Evolutionary conservation across 2,329 filamentous ascomycete species (phyloP).

Genomic region (Rhynchosporium graminicola): DNA sequence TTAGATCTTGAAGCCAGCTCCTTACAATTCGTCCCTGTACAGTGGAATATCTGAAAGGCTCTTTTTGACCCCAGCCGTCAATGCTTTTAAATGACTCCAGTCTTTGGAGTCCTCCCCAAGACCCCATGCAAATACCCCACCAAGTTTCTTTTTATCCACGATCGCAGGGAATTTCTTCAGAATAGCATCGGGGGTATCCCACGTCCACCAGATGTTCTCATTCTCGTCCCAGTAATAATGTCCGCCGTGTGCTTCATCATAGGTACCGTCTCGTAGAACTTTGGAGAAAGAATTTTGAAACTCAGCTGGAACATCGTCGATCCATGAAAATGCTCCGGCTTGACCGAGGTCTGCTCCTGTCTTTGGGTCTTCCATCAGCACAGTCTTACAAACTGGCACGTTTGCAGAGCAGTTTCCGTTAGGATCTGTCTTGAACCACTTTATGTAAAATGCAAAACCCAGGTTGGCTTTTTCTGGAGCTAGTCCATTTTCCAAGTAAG

Average conservation of each 20-base stretch:
- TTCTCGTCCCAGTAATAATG: constrained; percentile 67
- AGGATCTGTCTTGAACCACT: constrained; percentile 58
- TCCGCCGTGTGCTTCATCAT: constrained; percentile 60
- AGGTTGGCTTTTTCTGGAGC: constrained; percentile 57
- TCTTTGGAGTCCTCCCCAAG: constrained; percentile 63
- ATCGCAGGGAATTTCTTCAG: constrained; percentile 61
- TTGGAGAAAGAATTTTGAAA: constrained; percentile 58
- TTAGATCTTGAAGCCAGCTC: background rate
- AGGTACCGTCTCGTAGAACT: constrained; percentile 54
- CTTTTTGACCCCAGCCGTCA: constrained; percentile 36
- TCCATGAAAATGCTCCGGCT: constrained; percentile 61
- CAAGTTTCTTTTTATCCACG: constrained; percentile 56
- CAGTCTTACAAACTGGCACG: constrained; percentile 56
- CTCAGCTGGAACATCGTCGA: constrained; percentile 54
- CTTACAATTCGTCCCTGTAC: constrained; percentile 10
- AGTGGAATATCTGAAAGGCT: background rate
- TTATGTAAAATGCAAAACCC: constrained; percentile 67
- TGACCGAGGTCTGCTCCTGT: constrained; percentile 59
- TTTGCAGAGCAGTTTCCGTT: constrained; percentile 43
- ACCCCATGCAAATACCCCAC: constrained; percentile 76
- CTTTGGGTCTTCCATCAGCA: constrained; percentile 56
- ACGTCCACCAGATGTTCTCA: constrained; percentile 70
- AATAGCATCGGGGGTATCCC: constrained; percentile 65
- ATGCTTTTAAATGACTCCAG: constrained; percentile 48
- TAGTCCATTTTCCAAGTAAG: constrained; percentile 56